Percentiles rank a stretch among this genome's conserved stretches.
Conservation (phyloP, 768 basidiomycete species). For the Lenzites betulinus region DNA sequence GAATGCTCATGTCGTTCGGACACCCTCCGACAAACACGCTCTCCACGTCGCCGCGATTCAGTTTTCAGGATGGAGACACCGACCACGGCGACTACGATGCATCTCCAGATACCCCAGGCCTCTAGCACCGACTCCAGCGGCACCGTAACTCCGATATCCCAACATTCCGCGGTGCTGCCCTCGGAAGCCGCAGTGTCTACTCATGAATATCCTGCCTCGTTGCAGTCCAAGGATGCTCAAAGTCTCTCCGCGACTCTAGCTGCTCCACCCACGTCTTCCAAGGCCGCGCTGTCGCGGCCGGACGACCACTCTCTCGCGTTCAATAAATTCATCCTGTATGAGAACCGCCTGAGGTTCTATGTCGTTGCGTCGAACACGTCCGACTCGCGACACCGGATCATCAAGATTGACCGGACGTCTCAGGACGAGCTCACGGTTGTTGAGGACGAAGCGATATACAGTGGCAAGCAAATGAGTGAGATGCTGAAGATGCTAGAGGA, state of each 20-base stretch:
- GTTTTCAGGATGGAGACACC: background rate
- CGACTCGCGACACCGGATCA: constrained; percentile 85
- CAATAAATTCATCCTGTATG: constrained; percentile 93
- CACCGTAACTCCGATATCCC: constrained; percentile 26
- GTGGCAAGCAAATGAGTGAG: constrained; percentile 83
- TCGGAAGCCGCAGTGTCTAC: constrained; percentile 4
- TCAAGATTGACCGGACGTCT: constrained; percentile 90
- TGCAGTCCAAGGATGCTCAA: constrained; percentile 19
- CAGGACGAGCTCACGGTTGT: constrained; percentile 74
- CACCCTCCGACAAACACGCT: too few relatives aligned
- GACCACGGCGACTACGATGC: background rate
- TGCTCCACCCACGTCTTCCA: background rate
- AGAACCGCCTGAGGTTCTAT: constrained; percentile 89
- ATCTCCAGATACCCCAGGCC: constrained; percentile 3
- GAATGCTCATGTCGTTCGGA: too few relatives aligned
- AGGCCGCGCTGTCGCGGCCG: background rate
- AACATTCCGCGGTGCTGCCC: constrained; percentile 15
- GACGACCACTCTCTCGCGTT: constrained; percentile 32
- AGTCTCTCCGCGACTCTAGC: constrained; percentile 13
- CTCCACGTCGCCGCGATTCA: too few relatives aligned
- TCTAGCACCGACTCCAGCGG: constrained; percentile 24
- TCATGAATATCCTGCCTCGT: constrained; percentile 16
- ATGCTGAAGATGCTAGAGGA: constrained; percentile 96
- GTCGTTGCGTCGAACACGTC: constrained; percentile 89
- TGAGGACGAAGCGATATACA: constrained; percentile 90